These are phyloP conservation scores for Arachis monticola DNA, from an alignment of 331 rosid genomes.

Conservation along the genomic window DNA sequence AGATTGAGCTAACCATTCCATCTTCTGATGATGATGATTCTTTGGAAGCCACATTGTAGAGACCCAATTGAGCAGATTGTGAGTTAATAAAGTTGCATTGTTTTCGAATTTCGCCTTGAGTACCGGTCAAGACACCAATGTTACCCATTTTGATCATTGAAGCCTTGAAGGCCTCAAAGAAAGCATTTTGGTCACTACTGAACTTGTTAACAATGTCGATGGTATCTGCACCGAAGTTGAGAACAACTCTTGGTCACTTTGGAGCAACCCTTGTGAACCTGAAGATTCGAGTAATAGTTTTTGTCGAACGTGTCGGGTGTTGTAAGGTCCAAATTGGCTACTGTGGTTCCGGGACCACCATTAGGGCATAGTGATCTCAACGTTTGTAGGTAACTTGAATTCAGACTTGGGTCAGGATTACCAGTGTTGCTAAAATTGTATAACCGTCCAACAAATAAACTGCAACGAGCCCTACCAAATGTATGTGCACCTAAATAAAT, in stretches of 20 bases:
- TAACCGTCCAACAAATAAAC: not conserved
- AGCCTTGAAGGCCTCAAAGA: conserved; percentile 33
- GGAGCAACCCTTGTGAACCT: conserved; percentile 35
- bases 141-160: conserved; percentile 50
- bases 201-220: conserved; percentile 40
- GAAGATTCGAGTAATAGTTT: conserved; percentile 44
- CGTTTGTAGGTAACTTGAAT: conserved; percentile 37
- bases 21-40: not conserved
- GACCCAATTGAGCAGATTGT: conserved; percentile 27
- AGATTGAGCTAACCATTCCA: conserved; percentile 23
- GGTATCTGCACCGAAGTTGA: conserved; percentile 42
- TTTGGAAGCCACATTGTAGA: conserved; percentile 11
- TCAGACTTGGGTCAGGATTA: conserved; percentile 39
- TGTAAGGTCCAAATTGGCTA: conserved; percentile 31
- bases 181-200: conserved; percentile 24
- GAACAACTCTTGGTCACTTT: conserved; percentile 51
- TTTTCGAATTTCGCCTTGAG: conserved; percentile 39
- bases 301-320: conserved; percentile 35
- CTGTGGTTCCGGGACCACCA: not conserved
- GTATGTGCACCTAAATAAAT: conserved; percentile 48
- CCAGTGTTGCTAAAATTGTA: conserved; percentile 39
- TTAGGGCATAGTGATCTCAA: conserved; percentile 26
- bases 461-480: conserved; percentile 46
- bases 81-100: conserved; percentile 46
- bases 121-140: conserved; percentile 37